A percentile compares a stretch with the other conserved stretches of the same genome.
These are phyloP conservation scores for Zymoseptoria crescenta DNA, from an alignment of 2,329 filamentous ascomycete genomes.

Conservation along the genomic window DNA sequence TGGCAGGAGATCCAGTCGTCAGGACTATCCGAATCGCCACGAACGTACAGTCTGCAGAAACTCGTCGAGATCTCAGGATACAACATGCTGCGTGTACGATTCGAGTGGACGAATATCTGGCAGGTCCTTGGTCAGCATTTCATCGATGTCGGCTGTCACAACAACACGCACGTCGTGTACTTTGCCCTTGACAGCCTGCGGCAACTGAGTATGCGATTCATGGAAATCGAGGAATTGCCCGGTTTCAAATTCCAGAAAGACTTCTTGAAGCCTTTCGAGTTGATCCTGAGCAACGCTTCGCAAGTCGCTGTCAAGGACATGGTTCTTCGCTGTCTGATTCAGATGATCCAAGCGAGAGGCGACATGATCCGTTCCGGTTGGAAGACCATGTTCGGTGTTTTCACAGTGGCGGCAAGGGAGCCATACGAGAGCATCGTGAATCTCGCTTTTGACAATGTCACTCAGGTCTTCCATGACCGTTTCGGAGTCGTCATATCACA, in stretches of 20 bases:
- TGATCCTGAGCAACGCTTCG: constrained; percentile 88
- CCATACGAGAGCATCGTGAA: constrained; percentile 94
- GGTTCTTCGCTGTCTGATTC: constrained; percentile 88
- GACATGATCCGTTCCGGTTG: constrained; percentile 97
- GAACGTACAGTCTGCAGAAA: constrained; percentile 96
- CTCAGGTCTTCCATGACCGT: constrained; percentile 86
- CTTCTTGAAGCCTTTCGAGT: constrained; percentile 95
- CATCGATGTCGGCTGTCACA: constrained; percentile 93
- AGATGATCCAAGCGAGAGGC: constrained; percentile 97
- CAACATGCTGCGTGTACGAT: constrained; percentile 97
- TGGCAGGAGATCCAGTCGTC: constrained; percentile 99
- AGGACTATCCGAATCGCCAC: constrained; percentile 86
- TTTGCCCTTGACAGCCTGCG: constrained; percentile 93
- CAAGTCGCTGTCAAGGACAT: constrained; percentile 95
- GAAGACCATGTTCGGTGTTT: constrained; percentile 99
- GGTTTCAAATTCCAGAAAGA: constrained; percentile 99
- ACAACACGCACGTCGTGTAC: constrained; percentile 93
- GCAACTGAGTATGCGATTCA: constrained; percentile 95
- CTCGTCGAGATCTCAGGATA: constrained; percentile 98
- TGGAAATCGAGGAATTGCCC: constrained; percentile 95
- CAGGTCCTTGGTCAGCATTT: constrained; percentile 96
- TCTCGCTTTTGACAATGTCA: constrained; percentile 93
- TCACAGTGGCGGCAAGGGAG: constrained; percentile 88
- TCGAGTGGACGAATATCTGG: constrained; percentile 98
- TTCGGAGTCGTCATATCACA: constrained; percentile 96